These are phyloP conservation scores for Taiwanofungus camphoratus DNA, from an alignment of 1,284 basidiomycete genomes.

Conservation along the genomic window DNA sequence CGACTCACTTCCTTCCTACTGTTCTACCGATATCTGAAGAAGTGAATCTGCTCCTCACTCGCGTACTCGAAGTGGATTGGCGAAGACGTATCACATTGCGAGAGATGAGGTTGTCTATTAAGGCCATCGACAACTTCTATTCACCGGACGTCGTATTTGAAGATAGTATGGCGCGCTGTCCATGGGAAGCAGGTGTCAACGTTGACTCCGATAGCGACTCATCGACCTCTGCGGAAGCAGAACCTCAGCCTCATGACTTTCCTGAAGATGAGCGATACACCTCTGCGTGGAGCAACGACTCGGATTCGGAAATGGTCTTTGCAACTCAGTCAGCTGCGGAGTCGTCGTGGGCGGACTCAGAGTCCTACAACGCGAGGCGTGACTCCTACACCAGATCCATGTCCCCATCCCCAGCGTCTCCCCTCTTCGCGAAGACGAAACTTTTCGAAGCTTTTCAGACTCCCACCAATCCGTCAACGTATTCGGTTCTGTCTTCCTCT, in stretches of 20 bases:
- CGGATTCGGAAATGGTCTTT: slow-evolving; percentile 59
- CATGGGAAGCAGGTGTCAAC: slow-evolving; percentile 72
- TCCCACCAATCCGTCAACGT: slow-evolving; percentile 24
- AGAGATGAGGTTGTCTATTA: slow-evolving; percentile 68
- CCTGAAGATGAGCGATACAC: slow-evolving; percentile 25
- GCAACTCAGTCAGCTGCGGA: slow-evolving; percentile 37
- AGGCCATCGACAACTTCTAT: slow-evolving; percentile 64
- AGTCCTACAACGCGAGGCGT: slow-evolving; percentile 26
- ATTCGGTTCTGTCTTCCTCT: slow-evolving; percentile 27
- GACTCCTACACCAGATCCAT: slow-evolving; percentile 23
- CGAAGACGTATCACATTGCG: slow-evolving; percentile 60
- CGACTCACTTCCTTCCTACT: slow-evolving; percentile 59
- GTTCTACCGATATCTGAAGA: slow-evolving; percentile 72
- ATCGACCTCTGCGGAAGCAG: slow-evolving; percentile 18
- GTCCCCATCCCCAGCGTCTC: slow-evolving; percentile 21
- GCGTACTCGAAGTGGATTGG: slow-evolving; percentile 73
- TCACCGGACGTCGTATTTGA: slow-evolving; percentile 71
- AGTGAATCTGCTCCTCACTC: slow-evolving; percentile 59
- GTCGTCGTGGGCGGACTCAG: slow-evolving; percentile 34
- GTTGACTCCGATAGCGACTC: slow-evolving; percentile 41
- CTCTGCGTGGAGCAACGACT: slow-evolving; percentile 57
- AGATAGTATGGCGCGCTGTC: slow-evolving; percentile 76
- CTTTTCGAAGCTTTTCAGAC: slow-evolving; percentile 22
- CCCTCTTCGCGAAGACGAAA: slow-evolving; percentile 22
- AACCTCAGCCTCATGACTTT: slow-evolving; percentile 21